These are phyloP conservation scores for Dioscorea alata DNA, from an alignment of 106 monocot species.

Conservation along the genomic window DNA sequence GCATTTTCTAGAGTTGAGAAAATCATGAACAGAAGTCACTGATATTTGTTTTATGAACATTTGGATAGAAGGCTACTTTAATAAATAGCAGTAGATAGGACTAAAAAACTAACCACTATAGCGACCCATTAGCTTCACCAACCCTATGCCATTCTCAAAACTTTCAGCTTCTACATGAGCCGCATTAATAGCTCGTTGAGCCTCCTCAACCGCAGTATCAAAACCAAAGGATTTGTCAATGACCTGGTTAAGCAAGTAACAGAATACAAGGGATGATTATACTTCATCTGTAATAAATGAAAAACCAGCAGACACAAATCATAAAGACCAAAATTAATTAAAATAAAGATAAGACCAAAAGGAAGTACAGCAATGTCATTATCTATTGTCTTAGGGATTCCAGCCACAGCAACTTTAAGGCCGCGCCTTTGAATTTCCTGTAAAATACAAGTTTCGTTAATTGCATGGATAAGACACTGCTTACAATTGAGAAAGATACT, in stretches of 20 bases:
- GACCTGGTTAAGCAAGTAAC: constrained; percentile 17
- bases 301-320: background rate
- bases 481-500: too few species aligned
- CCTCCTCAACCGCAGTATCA: constrained; percentile 78
- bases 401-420: constrained; percentile 66
- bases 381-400: constrained; percentile 10
- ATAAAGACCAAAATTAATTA: background rate
- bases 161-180: constrained; percentile 74
- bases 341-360: background rate
- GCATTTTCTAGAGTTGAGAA: too few species aligned
- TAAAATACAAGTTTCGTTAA: background rate
- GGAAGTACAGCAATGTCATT: constrained; percentile 3
- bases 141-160: constrained; percentile 54
- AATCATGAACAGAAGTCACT: too few species aligned
- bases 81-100: too few species aligned
- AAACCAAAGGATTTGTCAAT: constrained; percentile 73
- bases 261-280: background rate
- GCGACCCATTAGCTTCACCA: constrained; percentile 41
- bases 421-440: constrained; percentile 67
- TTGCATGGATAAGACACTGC: too few species aligned
- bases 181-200: constrained; percentile 72
- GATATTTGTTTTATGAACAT: too few species aligned
- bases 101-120: constrained; percentile 21
- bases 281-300: background rate
- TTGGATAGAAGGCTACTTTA: too few species aligned